phyloP scores from a whole-genome alignment of 495 filamentous ascomycete species.

The Filosporella fistucella region DNA sequence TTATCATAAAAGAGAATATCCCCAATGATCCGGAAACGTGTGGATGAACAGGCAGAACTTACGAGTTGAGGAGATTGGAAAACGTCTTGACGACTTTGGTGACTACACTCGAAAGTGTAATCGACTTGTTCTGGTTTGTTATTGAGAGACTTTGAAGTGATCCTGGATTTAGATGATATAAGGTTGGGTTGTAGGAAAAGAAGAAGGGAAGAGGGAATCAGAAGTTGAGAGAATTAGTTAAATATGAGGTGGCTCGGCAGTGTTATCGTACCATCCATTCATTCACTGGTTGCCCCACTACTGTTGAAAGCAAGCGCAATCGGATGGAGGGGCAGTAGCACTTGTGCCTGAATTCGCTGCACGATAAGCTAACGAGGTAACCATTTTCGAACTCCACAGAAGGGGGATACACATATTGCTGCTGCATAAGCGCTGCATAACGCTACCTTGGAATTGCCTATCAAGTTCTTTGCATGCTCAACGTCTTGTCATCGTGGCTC shows the following conservation, averaged over 20 bases:
- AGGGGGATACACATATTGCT: too few relatives aligned
- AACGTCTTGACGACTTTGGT: constrained; percentile 68
- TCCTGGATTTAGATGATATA: background rate
- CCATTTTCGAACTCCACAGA: too few relatives aligned
- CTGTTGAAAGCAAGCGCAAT: background rate
- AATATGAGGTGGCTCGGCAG: too few relatives aligned
- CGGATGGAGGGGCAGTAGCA: background rate
- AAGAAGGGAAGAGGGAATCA: background rate
- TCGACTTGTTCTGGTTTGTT: background rate
- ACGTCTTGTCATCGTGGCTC: too few relatives aligned
- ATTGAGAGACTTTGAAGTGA: background rate
- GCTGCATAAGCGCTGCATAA: too few relatives aligned
- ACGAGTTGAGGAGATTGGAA: constrained; percentile 89
- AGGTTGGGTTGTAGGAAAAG: background rate
- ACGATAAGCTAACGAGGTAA: background rate
- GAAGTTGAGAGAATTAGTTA: too few relatives aligned
- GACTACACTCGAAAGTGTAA: constrained; percentile 9
- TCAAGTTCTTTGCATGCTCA: too few relatives aligned
- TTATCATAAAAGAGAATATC: too few relatives aligned
- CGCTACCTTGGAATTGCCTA: too few relatives aligned
- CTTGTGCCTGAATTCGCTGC: background rate
- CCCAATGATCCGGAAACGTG: too few relatives aligned
- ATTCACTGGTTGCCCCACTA: constrained; percentile 4
- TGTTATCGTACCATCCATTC: background rate
- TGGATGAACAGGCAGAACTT: too few relatives aligned